phyloP scores from a whole-genome alignment of 805 yeast species.

The Candida bentonensis region DNA sequence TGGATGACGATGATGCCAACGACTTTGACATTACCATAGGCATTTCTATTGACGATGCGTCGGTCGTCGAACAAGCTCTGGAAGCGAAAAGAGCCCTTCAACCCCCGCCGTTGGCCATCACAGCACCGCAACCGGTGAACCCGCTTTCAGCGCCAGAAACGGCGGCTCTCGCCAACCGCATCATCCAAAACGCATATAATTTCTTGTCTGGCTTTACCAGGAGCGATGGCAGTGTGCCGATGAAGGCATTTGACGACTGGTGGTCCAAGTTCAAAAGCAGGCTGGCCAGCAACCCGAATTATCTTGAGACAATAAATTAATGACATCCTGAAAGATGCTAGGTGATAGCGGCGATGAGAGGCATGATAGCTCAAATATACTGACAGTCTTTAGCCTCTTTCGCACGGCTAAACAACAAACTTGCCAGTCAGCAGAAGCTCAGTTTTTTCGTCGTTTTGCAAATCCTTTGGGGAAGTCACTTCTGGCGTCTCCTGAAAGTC shows the following conservation, averaged over 20 bases:
- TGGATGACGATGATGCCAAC: conserved; percentile 36
- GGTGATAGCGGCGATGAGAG: neutral
- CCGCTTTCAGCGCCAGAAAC: conserved; percentile 29
- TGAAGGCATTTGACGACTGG: conserved; percentile 84
- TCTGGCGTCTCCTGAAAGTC: neutral
- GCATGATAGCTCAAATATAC: too few relatives aligned
- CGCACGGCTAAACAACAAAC: neutral
- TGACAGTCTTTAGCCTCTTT: too few relatives aligned
- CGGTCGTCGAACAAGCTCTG: conserved; percentile 47
- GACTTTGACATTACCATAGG: conserved; percentile 44
- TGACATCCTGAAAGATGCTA: neutral
- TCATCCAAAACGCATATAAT: conserved; percentile 86
- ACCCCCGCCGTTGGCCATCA: conserved; percentile 15
- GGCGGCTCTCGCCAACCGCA: conserved; percentile 66
- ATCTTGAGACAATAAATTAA: conserved; percentile 38
- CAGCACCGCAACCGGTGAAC: conserved; percentile 13
- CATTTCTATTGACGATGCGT: conserved; percentile 75
- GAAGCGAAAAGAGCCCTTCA: conserved; percentile 26
- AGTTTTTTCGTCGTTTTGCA: conserved; percentile 5
- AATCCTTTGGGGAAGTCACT: conserved; percentile 2
- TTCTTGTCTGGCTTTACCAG: conserved; percentile 81
- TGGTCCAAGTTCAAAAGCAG: conserved; percentile 76
- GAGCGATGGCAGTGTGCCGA: conserved; percentile 64
- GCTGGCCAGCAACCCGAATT: conserved; percentile 68
- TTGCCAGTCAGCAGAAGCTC: neutral